Evolutionary conservation across 306 rosid species (phyloP), one percentile per base, ranked within the genome.

Genomic region (Comarum palustre): DNA sequence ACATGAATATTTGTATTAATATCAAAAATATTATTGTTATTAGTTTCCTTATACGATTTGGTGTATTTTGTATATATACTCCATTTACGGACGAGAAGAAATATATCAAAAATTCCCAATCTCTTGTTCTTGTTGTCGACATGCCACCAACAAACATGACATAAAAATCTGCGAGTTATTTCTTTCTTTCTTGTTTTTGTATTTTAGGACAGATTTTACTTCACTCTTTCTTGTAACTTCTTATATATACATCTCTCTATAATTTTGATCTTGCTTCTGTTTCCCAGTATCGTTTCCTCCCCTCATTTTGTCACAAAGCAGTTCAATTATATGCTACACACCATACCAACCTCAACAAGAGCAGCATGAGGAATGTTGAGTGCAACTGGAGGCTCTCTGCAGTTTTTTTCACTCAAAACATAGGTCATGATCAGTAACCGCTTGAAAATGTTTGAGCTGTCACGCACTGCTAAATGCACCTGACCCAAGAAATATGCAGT

Each of bases 281-380:
- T 11, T 54, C 4, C 27, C 31, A 9, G 24, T 50, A 52, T 20
- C 59, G 20, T 20, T 9, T 20, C 59, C 60, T 32, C 3, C 24
- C 2, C 62, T 24, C 62, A 55, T 1, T 5, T 25, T 57, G 63
- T 57, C 12, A 25, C 36, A 4, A 27, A 27, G 32, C 43, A 61
- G 20, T 65, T 14, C 51, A 10, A 13, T 69, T 68, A 89, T 66
- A 89, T 74, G 50, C 78, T 74, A 67, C 84, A 86, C 16, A 86
- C 83, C 85, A 83, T 82, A 66, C 96, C 96, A 83, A 90, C 96
- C 84, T 91, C 82, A 29, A 91, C 90, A 58, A 91, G 92, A 63
- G 97, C 97, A 75, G 95, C 95, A 77, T 86, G 95, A 84, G 96
- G 97, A 68, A 89, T 86, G 60, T 83, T 86, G 7, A 91, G 84